These are phyloP conservation scores for Trichoderma reesei DNA, from an alignment of 495 filamentous ascomycete species.

Conservation along the genomic window DNA sequence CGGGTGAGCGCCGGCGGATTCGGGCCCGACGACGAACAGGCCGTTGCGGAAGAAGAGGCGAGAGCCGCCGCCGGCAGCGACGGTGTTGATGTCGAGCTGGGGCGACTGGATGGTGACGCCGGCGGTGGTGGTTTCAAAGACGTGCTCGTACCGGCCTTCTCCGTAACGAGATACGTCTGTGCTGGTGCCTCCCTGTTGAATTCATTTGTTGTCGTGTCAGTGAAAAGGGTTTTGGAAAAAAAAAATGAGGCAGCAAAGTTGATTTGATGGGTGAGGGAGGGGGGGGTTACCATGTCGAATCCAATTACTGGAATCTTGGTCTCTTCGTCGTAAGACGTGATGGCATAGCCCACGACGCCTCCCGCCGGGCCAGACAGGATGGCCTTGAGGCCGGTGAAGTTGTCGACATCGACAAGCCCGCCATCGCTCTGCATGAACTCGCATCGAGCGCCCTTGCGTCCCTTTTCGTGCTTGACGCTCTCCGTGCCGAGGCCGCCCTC, in stretches of 20 bases:
- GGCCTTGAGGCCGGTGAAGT: conserved; percentile 64
- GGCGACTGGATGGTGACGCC: conserved; percentile 92
- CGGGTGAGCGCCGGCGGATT: conserved; percentile 87
- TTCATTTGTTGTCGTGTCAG: too few relatives aligned
- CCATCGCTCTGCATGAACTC: conserved; percentile 88
- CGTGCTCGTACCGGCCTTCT: conserved; percentile 82
- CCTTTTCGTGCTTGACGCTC: conserved; percentile 50
- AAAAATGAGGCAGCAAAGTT: conserved; percentile 14
- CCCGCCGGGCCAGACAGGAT: conserved; percentile 76
- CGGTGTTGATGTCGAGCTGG: conserved; percentile 96
- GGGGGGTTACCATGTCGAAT: conserved; percentile 64
- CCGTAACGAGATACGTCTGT: conserved; percentile 94
- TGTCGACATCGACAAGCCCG: conserved; percentile 64
- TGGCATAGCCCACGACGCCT: conserved; percentile 85
- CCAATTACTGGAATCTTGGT: conserved; percentile 89
- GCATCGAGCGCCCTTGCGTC: conserved; percentile 51
- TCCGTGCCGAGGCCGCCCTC: conserved; percentile 57
- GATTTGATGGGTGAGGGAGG: neutral
- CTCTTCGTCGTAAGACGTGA: conserved; percentile 80
- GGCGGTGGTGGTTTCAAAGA: conserved; percentile 94
- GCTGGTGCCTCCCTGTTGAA: conserved; percentile 60
- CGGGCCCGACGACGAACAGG: conserved; percentile 91
- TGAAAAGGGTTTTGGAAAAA: neutral
- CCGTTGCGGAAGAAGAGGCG: conserved; percentile 85
- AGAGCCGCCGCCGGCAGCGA: conserved; percentile 88